phyloP scores from a whole-genome alignment of 179 eudicot species.

The Vitellaria paradoxa region DNA sequence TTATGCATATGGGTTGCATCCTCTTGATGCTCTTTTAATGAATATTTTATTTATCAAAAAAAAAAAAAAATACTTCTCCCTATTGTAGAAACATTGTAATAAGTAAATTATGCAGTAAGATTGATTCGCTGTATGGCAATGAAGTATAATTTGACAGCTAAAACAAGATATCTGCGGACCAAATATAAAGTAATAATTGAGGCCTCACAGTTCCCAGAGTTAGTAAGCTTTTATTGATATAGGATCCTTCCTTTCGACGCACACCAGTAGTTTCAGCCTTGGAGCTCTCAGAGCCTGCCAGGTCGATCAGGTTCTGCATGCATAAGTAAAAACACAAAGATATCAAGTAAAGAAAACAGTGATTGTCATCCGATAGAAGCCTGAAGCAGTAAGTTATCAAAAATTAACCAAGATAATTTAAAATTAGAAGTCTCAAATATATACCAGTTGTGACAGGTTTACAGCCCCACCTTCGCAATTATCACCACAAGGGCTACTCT shows the following conservation, averaged over 20 bases:
- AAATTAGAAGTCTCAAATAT: conserved; percentile 20
- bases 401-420: not conserved
- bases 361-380: not conserved
- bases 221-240: conserved; percentile 92
- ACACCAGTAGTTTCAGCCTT: conserved; percentile 93
- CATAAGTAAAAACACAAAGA: conserved; percentile 33
- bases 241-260: conserved; percentile 94
- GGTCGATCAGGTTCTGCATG: conserved; percentile 99
- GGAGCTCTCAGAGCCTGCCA: conserved; percentile 99
- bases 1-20: too few relatives aligned
- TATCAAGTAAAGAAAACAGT: conserved; percentile 9
- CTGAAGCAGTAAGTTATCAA: not conserved
- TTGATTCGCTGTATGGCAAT: not conserved
- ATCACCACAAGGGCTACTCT: conserved; percentile 98
- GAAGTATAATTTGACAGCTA: conserved; percentile 2
- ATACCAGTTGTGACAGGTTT: conserved; percentile 92
- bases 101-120: not conserved
- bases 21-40: too few relatives aligned
- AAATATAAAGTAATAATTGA: conserved; percentile 23
- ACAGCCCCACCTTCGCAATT: conserved; percentile 83
- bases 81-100: not conserved
- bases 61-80: too few relatives aligned
- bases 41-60: too few relatives aligned
- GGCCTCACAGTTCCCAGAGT: conserved; percentile 98
- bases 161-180: conserved; percentile 6